These are phyloP conservation scores for Paramecium sonneborni DNA, from an alignment of 73 alveolate species.

Conservation along the genomic window DNA sequence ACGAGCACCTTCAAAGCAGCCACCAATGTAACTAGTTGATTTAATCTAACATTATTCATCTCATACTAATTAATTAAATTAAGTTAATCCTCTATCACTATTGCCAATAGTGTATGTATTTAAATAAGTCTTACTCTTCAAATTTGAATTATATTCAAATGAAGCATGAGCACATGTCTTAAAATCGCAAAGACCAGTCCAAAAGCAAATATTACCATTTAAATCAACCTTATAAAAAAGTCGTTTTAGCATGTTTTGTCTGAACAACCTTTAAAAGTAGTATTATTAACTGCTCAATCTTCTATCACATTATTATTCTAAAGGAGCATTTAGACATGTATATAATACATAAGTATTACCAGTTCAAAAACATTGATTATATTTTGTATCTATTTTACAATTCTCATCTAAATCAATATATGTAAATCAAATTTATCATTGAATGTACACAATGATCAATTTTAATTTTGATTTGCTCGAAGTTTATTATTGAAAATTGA, in stretches of 20 bases:
- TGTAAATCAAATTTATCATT: too few relatives aligned
- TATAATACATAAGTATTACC: background rate
- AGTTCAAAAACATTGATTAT: conserved; percentile 30
- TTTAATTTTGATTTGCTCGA: too few relatives aligned
- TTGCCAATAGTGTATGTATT: background rate
- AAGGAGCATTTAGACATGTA: conserved; percentile 42
- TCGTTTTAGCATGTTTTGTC: conserved; percentile 15
- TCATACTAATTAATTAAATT: background rate
- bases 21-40: background rate
- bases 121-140: background rate
- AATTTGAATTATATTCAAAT: background rate
- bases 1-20: conserved; percentile 1
- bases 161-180: conserved; percentile 49
- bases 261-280: background rate
- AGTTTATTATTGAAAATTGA: too few relatives aligned
- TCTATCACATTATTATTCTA: background rate
- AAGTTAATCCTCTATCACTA: background rate
- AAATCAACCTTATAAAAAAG: background rate
- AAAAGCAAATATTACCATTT: conserved; percentile 16
- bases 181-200: conserved; percentile 19
- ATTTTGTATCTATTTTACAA: background rate
- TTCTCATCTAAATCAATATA: background rate
- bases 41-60: background rate
- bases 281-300: background rate
- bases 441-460: too few relatives aligned